A percentile compares a stretch with the other conserved stretches of the same genome.
Evolutionary conservation across 2,329 filamentous ascomycete genomes (phyloP).

Genomic region (Cytospora piceae): DNA sequence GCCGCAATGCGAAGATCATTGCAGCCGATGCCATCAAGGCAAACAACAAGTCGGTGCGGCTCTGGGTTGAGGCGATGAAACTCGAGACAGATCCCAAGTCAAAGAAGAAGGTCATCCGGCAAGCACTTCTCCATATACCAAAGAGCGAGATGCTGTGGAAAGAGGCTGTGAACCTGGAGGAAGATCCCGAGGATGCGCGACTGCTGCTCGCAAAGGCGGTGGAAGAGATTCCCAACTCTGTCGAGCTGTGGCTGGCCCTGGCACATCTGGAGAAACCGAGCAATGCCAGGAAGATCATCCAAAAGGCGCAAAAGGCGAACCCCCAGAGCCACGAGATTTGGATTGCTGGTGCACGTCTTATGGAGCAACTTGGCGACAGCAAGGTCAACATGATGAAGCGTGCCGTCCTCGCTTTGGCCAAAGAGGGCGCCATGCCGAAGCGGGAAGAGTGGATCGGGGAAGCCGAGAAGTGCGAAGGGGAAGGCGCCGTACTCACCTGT

Average conservation of each 20-base stretch:
- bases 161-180: slow-evolving; percentile 92
- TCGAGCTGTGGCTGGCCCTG: slow-evolving; percentile 93
- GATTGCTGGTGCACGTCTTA: slow-evolving; percentile 89
- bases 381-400: slow-evolving; percentile 94
- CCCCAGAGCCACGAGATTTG: slow-evolving; percentile 95
- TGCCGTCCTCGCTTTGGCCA: slow-evolving; percentile 83
- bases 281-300: slow-evolving; percentile 92
- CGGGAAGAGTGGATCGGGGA: slow-evolving; percentile 96
- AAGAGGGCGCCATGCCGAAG: slow-evolving; percentile 94
- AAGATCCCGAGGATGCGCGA: slow-evolving; percentile 84
- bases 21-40: slow-evolving; percentile 91
- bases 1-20: slow-evolving; percentile 92
- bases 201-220: slow-evolving; percentile 92
- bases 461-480: slow-evolving; percentile 92
- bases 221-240: slow-evolving; percentile 89
- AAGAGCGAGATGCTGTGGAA: slow-evolving; percentile 99
- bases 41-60: slow-evolving; percentile 82
- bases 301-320: slow-evolving; percentile 90
- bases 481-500: slow-evolving; percentile 85
- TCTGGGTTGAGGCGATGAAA: slow-evolving; percentile 97
- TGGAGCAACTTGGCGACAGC: slow-evolving; percentile 81
- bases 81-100: slow-evolving; percentile 80
- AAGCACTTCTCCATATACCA: slow-evolving; percentile 89
- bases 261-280: slow-evolving; percentile 87
- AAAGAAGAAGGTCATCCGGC: slow-evolving; percentile 90